Evolutionary conservation across 1,284 basidiomycete species (phyloP), one percentile per base, ranked within the genome.

Genomic region (Taiwanofungus camphoratus): DNA sequence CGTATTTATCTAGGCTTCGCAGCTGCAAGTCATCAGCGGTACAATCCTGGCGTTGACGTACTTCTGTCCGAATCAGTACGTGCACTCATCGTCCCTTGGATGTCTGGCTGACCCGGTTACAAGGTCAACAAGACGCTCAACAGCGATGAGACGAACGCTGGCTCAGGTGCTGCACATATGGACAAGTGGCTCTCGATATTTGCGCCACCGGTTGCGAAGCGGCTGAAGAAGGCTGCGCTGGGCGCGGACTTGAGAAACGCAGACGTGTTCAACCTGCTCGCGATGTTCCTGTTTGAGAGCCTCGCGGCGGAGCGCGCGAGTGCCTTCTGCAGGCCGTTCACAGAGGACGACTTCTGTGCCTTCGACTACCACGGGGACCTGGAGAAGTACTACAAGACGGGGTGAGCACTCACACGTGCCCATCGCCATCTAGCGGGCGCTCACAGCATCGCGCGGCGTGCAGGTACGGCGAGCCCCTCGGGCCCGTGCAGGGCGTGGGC

Each of bases 241-340:
- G 80, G 78, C 8, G 77, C 83, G 2, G 68, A 77, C 15, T 59
- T 93, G 20, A 69, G 65, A 1, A 55, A 70, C 15, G 51, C 57
- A 4, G 86, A 93, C 51, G 64, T 81, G 0, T 67, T 75, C 34
- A 72, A 69, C 45, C 61, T 93, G 29, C 77, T 88, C 54, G 72
- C 79, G 2, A 69, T 92, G 45, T 93, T 92, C 60, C 74, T 86
- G 1, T 91, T 90, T 58, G 85, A 91, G 48, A 79, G 77, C 6
- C 71, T 79, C 11, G 75, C 71, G 2, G 65, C 68, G 8, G 69
- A 71, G 49, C 57, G 49, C 1, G 33, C 45, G 30, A 87, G 82
- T 51, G 74, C 74, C 3, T 92, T 87, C 68, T 94, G 91, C 58
- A 57, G 57, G 9, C 49, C 92, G 16, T 91, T 93, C 60, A 40